These are phyloP conservation scores for Phellinidium pouzarii DNA, from an alignment of 1,284 basidiomycete species.

Conservation along the genomic window DNA sequence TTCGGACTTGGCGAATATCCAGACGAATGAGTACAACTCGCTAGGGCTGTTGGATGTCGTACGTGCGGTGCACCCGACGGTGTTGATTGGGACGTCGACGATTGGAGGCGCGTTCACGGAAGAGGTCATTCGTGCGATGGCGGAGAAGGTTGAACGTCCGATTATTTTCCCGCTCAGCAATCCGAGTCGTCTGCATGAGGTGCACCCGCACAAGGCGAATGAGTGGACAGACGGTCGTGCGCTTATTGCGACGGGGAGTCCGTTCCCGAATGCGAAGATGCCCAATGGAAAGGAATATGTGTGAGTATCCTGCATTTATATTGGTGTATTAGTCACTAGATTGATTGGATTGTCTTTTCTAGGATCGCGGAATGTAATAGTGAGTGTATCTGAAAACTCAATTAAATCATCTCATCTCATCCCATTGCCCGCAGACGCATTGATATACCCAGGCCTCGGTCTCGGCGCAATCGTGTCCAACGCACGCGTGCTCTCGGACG, in stretches of 20 bases:
- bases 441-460: slow-evolving; percentile 77
- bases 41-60: slow-evolving; percentile 62
- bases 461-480: slow-evolving; percentile 64
- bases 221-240: slow-evolving; percentile 75
- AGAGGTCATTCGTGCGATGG: slow-evolving; percentile 68
- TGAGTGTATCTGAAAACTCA: slow-evolving; percentile 25
- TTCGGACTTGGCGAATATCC: slow-evolving; percentile 27
- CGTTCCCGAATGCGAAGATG: slow-evolving; percentile 70
- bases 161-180: slow-evolving; percentile 83
- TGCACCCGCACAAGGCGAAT: slow-evolving; percentile 64
- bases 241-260: slow-evolving; percentile 75
- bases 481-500: slow-evolving; percentile 59
- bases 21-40: slow-evolving; percentile 36
- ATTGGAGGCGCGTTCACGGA: slow-evolving; percentile 76
- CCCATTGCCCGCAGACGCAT: slow-evolving; percentile 41
- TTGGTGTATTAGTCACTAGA: background rate
- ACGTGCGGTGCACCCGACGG: slow-evolving; percentile 59
- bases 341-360: slow-evolving; percentile 2
- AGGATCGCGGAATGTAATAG: slow-evolving; percentile 73
- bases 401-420: background rate
- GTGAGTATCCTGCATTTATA: slow-evolving; percentile 32
- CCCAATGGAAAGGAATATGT: slow-evolving; percentile 61
- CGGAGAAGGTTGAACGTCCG: slow-evolving; percentile 57
- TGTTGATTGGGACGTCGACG: slow-evolving; percentile 80
- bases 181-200: slow-evolving; percentile 72